Percentiles rank a stretch among this genome's conserved stretches.
Evolutionary conservation across 2,329 filamentous ascomycete species (phyloP).

Genomic region (Beauveria caledonica): DNA sequence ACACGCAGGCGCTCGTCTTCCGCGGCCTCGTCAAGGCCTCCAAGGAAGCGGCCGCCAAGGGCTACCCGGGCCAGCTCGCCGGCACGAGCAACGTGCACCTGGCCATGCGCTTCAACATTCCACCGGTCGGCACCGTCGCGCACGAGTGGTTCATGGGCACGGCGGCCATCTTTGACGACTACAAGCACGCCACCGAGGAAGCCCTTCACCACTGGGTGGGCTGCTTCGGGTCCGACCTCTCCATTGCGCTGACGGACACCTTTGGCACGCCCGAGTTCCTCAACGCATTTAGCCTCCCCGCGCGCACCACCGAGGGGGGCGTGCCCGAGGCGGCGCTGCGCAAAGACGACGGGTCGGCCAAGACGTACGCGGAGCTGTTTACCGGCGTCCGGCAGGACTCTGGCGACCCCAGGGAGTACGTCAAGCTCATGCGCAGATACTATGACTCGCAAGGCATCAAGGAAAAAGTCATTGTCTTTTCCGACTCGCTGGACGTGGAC

Average conservation of each 20-base stretch:
- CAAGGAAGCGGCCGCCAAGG: conserved; percentile 57
- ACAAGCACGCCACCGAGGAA: conserved; percentile 73
- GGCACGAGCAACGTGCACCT: conserved; percentile 97
- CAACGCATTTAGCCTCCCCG: conserved; percentile 66
- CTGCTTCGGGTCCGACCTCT: conserved; percentile 78
- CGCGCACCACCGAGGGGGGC: conserved; percentile 37
- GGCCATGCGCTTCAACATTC: conserved; percentile 82
- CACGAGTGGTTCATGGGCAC: conserved; percentile 99
- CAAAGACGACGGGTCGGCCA: conserved; percentile 31
- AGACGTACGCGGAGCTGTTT: conserved; percentile 75
- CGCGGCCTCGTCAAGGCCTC: conserved; percentile 74
- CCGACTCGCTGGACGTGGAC: conserved; percentile 88
- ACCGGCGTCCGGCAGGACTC: conserved; percentile 84
- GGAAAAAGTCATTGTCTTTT: conserved; percentile 88
- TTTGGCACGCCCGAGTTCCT: conserved; percentile 91
- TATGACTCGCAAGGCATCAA: conserved; percentile 69
- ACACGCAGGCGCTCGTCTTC: conserved; percentile 89
- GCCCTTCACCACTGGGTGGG: conserved; percentile 83
- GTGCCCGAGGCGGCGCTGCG: conserved; percentile 33
- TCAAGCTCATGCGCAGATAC: conserved; percentile 71
- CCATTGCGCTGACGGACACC: conserved; percentile 89
- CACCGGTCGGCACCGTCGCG: conserved; percentile 79
- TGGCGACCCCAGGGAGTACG: conserved; percentile 73
- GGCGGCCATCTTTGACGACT: conserved; percentile 81
- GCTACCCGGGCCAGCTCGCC: conserved; percentile 63